Percentiles rank a stretch among this genome's conserved stretches.
Conservation (phyloP, 140 eudicot species). For the Ambrosia hybrid region DNA sequence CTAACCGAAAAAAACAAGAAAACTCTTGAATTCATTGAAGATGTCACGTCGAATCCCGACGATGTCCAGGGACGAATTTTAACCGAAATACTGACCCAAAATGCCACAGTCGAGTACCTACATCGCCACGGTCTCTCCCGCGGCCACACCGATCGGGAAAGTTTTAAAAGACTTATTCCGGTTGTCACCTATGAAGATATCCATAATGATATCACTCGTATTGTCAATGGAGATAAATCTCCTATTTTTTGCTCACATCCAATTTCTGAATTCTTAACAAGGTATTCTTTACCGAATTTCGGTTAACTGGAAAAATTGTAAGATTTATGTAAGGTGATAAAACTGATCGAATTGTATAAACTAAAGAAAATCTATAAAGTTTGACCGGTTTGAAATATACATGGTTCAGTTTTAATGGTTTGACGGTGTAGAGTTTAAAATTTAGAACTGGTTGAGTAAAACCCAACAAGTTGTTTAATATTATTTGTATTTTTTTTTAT, state of each 20-base stretch:
- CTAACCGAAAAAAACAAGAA: conserved; percentile 4
- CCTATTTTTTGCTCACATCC: conserved; percentile 65
- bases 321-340: too few species aligned
- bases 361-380: too few species aligned
- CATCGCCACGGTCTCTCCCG: neutral
- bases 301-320: too few species aligned
- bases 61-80: neutral
- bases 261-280: conserved; percentile 66
- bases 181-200: conserved; percentile 58
- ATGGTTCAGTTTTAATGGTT: too few species aligned
- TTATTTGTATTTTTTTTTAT: too few species aligned
- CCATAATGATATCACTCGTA: conserved; percentile 48
- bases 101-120: conserved; percentile 6
- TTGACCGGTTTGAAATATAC: too few species aligned
- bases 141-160: conserved; percentile 16
- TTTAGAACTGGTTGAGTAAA: too few species aligned
- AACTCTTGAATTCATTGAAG: conserved; percentile 18
- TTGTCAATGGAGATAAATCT: conserved; percentile 64
- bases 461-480: too few species aligned
- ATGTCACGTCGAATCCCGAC: conserved; percentile 16
- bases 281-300: conserved; percentile 25
- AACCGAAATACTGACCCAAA: conserved; percentile 2
- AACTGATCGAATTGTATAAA: too few species aligned
- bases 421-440: too few species aligned
- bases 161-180: conserved; percentile 51